These are phyloP conservation scores for Gleditsia sinensis DNA, from an alignment of 306 rosid genomes.

Conservation along the genomic window DNA sequence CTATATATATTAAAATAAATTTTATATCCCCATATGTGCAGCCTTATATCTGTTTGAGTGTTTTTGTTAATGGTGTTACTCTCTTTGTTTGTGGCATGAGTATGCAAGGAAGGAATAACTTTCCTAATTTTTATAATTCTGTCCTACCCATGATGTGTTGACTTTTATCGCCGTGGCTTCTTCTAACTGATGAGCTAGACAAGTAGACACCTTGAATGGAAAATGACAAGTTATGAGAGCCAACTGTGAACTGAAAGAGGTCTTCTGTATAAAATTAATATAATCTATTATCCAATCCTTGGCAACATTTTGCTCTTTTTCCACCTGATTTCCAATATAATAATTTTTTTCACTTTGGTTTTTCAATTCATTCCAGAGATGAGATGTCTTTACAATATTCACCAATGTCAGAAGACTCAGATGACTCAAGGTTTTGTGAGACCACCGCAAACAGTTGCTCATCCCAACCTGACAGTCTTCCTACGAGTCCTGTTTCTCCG, in stretches of 20 bases:
- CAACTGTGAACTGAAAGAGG: background rate
- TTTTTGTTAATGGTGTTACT: background rate
- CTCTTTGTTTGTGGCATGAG: too few species aligned
- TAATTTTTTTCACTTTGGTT: background rate
- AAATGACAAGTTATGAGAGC: conserved; percentile 15
- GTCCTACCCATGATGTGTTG: background rate
- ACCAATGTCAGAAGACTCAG: conserved; percentile 98
- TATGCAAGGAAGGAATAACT: background rate
- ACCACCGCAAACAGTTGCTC: conserved; percentile 52
- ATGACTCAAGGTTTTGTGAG: conserved; percentile 80
- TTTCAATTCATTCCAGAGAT: conserved; percentile 58
- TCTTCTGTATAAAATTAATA: background rate
- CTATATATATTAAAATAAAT: background rate
- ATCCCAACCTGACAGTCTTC: conserved; percentile 66
- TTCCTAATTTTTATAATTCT: background rate
- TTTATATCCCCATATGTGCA: background rate
- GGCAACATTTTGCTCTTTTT: background rate
- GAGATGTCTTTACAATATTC: conserved; percentile 81
- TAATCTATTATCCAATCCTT: background rate
- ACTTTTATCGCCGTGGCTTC: background rate
- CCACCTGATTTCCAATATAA: background rate
- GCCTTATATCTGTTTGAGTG: background rate
- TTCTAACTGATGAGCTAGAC: background rate
- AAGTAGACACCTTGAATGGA: background rate
- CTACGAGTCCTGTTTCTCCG: conserved; percentile 29